These are phyloP conservation scores for Ophiobolus disseminans DNA, from an alignment of 2,329 filamentous ascomycete species.

Conservation along the genomic window DNA sequence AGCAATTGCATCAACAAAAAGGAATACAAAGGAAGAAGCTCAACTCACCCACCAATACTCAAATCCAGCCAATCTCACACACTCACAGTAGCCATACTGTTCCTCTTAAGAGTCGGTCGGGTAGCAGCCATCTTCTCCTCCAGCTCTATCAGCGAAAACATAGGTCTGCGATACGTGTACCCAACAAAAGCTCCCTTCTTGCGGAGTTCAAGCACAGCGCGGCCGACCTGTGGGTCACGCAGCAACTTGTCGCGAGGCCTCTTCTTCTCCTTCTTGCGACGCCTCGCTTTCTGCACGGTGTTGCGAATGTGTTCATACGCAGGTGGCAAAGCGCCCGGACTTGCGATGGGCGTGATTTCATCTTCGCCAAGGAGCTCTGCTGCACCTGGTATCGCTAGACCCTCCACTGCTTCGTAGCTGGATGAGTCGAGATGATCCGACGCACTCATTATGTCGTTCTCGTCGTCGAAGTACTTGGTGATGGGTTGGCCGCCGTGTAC, in stretches of 20 bases:
- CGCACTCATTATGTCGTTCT: conserved; percentile 66
- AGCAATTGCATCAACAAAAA: too few relatives aligned
- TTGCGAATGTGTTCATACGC: conserved; percentile 10
- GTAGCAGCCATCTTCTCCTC: conserved; percentile 24
- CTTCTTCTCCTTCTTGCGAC: conserved; percentile 72
- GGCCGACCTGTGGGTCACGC: conserved; percentile 72
- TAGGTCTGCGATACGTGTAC: conserved; percentile 77
- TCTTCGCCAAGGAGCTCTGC: not conserved
- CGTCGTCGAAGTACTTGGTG: conserved; percentile 90
- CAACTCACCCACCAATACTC: not conserved
- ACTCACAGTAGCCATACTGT: conserved; percentile 15
- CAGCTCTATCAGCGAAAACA: conserved; percentile 38
- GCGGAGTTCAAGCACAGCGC: conserved; percentile 76
- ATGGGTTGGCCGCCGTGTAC: conserved; percentile 61
- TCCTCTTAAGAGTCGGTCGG: conserved; percentile 2
- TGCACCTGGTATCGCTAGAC: not conserved
- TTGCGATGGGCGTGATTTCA: conserved; percentile 3
- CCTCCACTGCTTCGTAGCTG: conserved; percentile 32
- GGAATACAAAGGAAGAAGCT: not conserved
- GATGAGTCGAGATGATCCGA: conserved; percentile 46
- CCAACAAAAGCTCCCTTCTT: conserved; percentile 86
- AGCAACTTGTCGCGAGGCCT: conserved; percentile 84
- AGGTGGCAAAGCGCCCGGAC: not conserved
- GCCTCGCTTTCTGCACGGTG: conserved; percentile 39
- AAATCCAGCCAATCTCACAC: conserved; percentile 7